Percentiles rank a stretch among this genome's conserved stretches.
Evolutionary conservation across 257 asterid species (phyloP).

Genomic region (Capsicum chinense): DNA sequence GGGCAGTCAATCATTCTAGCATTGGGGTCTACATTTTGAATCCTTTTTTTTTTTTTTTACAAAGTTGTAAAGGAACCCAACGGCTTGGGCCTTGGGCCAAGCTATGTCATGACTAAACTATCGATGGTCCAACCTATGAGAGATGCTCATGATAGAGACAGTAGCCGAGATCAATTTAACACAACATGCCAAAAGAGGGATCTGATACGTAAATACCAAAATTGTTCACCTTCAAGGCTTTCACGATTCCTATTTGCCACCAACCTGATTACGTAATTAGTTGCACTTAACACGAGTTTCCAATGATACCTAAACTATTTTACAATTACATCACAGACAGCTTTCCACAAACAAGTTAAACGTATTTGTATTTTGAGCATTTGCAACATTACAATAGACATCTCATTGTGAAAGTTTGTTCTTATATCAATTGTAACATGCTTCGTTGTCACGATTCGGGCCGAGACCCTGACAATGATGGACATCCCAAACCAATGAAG

Average conservation of each 20-base stretch:
- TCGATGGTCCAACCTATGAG: not conserved
- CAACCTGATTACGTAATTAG: not conserved
- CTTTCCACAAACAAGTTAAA: constrained; percentile 10
- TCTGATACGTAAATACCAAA: not conserved
- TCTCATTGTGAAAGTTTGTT: not conserved
- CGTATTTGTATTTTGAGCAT: not conserved
- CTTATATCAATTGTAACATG: not conserved
- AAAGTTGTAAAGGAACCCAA: not conserved
- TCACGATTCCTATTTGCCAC: not conserved
- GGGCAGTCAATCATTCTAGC: not conserved
- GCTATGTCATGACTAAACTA: not conserved
- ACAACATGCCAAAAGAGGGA: constrained; percentile 13
- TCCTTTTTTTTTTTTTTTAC: not conserved
- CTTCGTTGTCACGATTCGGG: not conserved
- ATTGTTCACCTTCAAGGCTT: constrained; percentile 21
- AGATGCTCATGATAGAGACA: constrained; percentile 13
- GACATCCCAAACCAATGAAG: too few relatives aligned
- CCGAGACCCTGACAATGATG: too few relatives aligned
- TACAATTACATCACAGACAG: not conserved
- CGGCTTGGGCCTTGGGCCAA: not conserved
- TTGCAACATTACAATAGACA: not conserved
- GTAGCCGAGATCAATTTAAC: not conserved
- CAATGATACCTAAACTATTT: not conserved
- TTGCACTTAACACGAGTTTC: not conserved
- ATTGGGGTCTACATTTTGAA: not conserved